Evolutionary conservation across 78 protist species (phyloP), one percentile per base, ranked within the genome.

Genomic region (Dictyostelium citrinum): DNA sequence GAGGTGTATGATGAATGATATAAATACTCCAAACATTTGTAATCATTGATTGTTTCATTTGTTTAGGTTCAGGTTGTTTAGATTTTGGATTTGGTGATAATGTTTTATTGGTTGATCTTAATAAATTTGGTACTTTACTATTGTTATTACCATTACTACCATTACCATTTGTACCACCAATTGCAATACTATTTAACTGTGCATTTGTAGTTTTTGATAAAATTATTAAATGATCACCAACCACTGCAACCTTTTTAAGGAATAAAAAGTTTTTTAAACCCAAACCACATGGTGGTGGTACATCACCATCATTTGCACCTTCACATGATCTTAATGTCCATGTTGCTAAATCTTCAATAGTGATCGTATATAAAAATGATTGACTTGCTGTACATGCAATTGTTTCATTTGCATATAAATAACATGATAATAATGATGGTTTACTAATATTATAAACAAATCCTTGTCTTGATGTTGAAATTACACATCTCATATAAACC

Each of bases 271-370:
- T 37, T 20, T 24, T 37, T 41, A 78, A 12, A 22, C 85, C 85
- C 6, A 88, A 46, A n/a, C 93, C 93, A 31, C 43, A 78, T 8
- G 93, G 93, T 68, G 76, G 55, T 9, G 77, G 93, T 8, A 45
- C 43, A 29, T 78, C 93, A n/a, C 60, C 83, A 24, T 76, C 93
- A 49, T 88, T 74, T 22, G 70, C 93, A 64, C 86, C 93, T 12
- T 88, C 93, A 67, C 93, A 88, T 29, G 93, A 76, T 79, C 93
- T 35, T 11, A 88, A n/a, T 27, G 93, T 74, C 93, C 93, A 88
- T 76, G 93, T 88, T 49, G 64, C 79, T 22, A 88, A 27, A 67
- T 84, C 93, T 12, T 76, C 93, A 3, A 84, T 45, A 1, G 67
- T 78, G 4, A 88, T 67, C 2, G 93, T 78, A 27, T 88, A 88